phyloP scores from a whole-genome alignment of 2,329 filamentous ascomycete species.

The Fusarium denticulatum region DNA sequence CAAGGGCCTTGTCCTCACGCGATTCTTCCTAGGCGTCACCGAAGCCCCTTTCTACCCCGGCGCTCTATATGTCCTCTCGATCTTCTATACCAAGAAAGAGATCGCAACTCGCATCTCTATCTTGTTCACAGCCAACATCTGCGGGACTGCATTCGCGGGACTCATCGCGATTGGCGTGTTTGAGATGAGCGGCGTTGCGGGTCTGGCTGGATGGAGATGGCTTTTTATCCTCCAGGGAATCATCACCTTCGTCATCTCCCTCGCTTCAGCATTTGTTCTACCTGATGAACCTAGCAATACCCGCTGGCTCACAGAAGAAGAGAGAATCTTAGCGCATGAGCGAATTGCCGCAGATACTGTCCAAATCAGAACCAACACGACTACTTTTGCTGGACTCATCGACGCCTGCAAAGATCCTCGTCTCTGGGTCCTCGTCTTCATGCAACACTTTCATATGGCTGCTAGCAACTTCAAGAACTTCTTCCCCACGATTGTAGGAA shows the following conservation, averaged over 20 bases:
- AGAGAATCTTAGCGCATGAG: conserved; percentile 54
- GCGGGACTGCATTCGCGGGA: conserved; percentile 53
- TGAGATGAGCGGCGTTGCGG: conserved; percentile 38
- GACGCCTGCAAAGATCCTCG: conserved; percentile 50
- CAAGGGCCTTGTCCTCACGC: conserved; percentile 52
- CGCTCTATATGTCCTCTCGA: conserved; percentile 55
- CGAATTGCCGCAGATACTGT: conserved; percentile 48
- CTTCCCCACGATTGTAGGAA: conserved; percentile 52
- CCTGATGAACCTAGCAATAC: conserved; percentile 53
- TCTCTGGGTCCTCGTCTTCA: conserved; percentile 39
- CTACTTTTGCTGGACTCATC: conserved; percentile 55
- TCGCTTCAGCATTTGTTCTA: conserved; percentile 46
- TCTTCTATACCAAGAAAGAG: conserved; percentile 64
- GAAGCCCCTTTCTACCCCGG: conserved; percentile 54
- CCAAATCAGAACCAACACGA: conserved; percentile 50
- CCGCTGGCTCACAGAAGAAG: conserved; percentile 48
- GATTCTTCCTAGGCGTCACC: conserved; percentile 54
- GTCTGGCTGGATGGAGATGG: conserved; percentile 47
- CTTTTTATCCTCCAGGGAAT: conserved; percentile 46
- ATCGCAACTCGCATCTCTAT: conserved; percentile 54
- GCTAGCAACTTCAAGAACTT: conserved; percentile 47
- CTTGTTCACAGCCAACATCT: conserved; percentile 54
- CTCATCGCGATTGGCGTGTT: conserved; percentile 56
- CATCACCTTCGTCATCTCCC: conserved; percentile 40
- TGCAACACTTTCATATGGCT: conserved; percentile 25